A percentile compares a stretch with the other conserved stretches of the same genome.
These are phyloP conservation scores for Auricularia cornea DNA, from an alignment of 768 basidiomycete species.

Conservation along the genomic window DNA sequence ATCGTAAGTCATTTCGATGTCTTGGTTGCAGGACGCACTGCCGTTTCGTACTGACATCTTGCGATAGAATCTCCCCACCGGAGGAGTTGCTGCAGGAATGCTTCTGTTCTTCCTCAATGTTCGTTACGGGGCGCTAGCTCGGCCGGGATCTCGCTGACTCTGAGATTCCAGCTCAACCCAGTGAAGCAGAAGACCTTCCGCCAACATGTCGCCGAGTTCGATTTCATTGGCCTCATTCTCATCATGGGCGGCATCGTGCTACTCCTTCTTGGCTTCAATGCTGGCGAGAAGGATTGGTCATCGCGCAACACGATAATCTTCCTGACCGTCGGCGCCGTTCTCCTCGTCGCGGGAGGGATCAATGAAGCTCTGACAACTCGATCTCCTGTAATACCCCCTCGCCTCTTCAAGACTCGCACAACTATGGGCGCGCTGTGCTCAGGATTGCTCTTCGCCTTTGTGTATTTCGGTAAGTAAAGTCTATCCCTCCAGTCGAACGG, in stretches of 20 bases:
- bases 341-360: constrained; percentile 21
- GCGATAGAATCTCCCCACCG: constrained; percentile 13
- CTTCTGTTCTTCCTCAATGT: constrained; percentile 64
- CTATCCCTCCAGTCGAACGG: constrained; percentile 23
- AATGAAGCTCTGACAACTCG: constrained; percentile 29
- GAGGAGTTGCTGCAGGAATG: constrained; percentile 29
- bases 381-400: constrained; percentile 65
- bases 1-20: constrained; percentile 4
- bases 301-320: constrained; percentile 24
- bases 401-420: constrained; percentile 73
- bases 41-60: not conserved
- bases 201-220: constrained; percentile 28
- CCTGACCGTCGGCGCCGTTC: constrained; percentile 25
- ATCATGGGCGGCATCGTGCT: constrained; percentile 29
- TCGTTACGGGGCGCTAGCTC: not conserved
- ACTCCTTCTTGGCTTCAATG: constrained; percentile 32
- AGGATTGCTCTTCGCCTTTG: constrained; percentile 53
- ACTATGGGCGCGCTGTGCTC: constrained; percentile 52
- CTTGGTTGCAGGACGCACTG: not conserved
- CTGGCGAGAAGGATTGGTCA: constrained; percentile 26
- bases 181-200: constrained; percentile 24
- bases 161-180: constrained; percentile 29
- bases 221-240: constrained; percentile 31
- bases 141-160: too few species aligned
- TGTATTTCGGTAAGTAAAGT: constrained; percentile 41